A percentile compares a stretch with the other conserved stretches of the same genome.
These are phyloP conservation scores for Solanum habrochaites DNA, from an alignment of 257 asterid species.

Conservation along the genomic window DNA sequence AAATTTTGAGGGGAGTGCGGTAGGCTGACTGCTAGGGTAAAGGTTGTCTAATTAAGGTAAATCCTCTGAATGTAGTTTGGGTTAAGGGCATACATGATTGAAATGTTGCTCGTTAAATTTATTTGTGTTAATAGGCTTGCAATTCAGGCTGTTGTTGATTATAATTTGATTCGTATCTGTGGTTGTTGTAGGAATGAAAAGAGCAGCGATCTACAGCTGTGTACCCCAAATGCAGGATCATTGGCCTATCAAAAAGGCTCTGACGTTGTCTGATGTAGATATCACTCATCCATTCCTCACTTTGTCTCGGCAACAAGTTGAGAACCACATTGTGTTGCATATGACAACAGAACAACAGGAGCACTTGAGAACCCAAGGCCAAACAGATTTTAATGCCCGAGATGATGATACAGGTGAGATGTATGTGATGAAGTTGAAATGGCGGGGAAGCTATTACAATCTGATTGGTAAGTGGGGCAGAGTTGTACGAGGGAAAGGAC, in stretches of 20 bases:
- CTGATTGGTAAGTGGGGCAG: constrained; percentile 81
- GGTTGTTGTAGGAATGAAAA: constrained; percentile 39
- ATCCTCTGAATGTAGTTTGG: not conserved
- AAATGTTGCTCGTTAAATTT: not conserved
- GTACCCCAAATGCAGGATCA: constrained; percentile 42
- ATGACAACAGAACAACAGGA: constrained; percentile 63
- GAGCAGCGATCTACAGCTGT: constrained; percentile 32
- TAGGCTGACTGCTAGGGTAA: not conserved
- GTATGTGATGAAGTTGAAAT: constrained; percentile 58
- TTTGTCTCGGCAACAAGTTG: constrained; percentile 75
- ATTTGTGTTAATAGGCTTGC: not conserved
- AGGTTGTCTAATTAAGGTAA: not conserved
- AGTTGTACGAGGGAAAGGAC: constrained; percentile 65
- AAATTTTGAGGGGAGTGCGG: not conserved
- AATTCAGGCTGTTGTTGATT: not conserved
- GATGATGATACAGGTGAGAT: constrained; percentile 71
- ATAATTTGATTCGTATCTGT: not conserved
- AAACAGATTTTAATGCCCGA: constrained; percentile 51
- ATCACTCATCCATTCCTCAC: constrained; percentile 79
- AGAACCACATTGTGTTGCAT: constrained; percentile 45
- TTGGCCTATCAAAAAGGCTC: constrained; percentile 72
- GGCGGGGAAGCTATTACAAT: constrained; percentile 80
- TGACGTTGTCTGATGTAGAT: constrained; percentile 70
- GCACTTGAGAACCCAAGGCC: constrained; percentile 44
- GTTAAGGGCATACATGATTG: not conserved